Evolutionary conservation across 2,329 filamentous ascomycete species (phyloP), one percentile per base, ranked within the genome.

Genomic region (Aspergillus ibericus): DNA sequence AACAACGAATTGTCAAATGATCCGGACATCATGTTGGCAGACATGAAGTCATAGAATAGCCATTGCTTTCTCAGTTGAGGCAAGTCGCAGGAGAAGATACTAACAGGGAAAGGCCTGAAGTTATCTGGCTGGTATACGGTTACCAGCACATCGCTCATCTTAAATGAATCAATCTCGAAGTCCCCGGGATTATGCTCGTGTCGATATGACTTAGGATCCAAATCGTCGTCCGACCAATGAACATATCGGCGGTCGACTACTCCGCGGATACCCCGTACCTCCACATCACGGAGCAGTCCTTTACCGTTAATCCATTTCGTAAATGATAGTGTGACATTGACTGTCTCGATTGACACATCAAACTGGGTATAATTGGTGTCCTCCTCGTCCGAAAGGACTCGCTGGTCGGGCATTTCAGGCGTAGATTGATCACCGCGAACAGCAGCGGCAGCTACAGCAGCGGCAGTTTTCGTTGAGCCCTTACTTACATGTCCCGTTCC

Each of bases 301-400:
- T 93, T 97, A 20, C 95, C 93, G 67, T 96, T 98, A 86, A 96
- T 96, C 95, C 95, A 99, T 72, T 97, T 98, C n/a, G 92, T 83
- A 67, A 99, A 98, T 0, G 95, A 99, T 25, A 99, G 76, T 0
- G 93, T 98, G 42, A 99, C 93, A 70, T 99, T 96, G 61, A 99
- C 91, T 0, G 91, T 96, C 62, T 95, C 91, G 59, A 99, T 91
- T 0, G 92, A 96, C 15, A 99, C 81, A 70, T 99, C 95, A 67
- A 97, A 99, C 67, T 99, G 95, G 0, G 93, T 97, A 74, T 98
- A 99, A 71, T 99, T 99, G 16, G 91, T 92, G 71, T 98, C 93
- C 70, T 98, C 93, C 58, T 88, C 84, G 62, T 85, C 82, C 3
- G 65, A 63, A 15, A 54, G 59, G 27, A 47, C 63, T 59, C 59